Evolutionary conservation across 352 stramenopile genomes (phyloP), one percentile per base, ranked within the genome.

Genomic region (Thraustotheca clavata): DNA sequence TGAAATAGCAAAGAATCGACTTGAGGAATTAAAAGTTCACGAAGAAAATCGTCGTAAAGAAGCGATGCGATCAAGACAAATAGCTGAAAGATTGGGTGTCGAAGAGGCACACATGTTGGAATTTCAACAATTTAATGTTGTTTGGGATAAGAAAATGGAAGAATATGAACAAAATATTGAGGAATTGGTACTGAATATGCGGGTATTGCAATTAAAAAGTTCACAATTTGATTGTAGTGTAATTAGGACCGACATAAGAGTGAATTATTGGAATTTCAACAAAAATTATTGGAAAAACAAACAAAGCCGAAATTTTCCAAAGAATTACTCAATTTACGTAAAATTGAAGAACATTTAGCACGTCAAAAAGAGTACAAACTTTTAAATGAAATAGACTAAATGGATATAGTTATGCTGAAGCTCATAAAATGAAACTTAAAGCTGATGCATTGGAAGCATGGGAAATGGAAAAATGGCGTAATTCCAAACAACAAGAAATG

Each of bases 21-120:
- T 98, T 6, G 92, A 98, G 43, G 94, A 98, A 73, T 86, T 98
- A 62, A 97, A 97, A 68, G 79, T 97, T 60, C 93, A 98, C 66
- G 95, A 98, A 62, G 91, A 98, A 61, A 98, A 98, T 72, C 75
- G 95, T 60, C 78, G 89, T 27, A 89, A 88, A 69, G 94, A 98
- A 69, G 88, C 91, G n/a, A 97, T 98, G 87, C 86, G 94, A 31
- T 96, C 88, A 24, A 77, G 94, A 47, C 94, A 98, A 72, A 97
- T 98, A 43, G 89, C 92, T 29, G 95, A 98, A 68, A 80, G 89
- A 3, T 71, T 98, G 3, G 94, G 91, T 29, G 87, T 98, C 12
- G 93, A 98, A 65, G 95, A 98, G 69, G 91, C 94, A n/a, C 94
- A 98, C 73, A 98, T 98, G 92, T 85, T 98, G 46, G 94, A 98